Base-by-base conservation (phyloP, 768 basidiomycete genomes). In the Tricholomella constricta region DNA sequence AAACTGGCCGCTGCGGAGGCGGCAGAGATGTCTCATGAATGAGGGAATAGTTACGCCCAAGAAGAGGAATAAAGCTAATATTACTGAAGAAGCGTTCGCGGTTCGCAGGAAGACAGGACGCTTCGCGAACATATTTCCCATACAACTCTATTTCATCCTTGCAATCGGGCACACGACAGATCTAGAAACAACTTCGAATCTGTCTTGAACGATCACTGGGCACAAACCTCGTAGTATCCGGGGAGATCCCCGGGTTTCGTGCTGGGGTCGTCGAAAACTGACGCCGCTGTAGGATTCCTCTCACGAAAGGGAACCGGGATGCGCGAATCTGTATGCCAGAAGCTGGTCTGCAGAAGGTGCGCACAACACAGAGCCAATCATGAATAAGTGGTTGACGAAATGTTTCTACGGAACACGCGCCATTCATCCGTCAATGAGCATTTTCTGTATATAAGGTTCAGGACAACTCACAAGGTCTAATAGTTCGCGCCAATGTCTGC, bases 351-450 rank as follows among this genome's bases (percentile, higher is more conserved):
- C 6, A 4, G 43, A 44, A 31, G 29, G 43, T 9, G 14, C 40
- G 43, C 50, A 44, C 44, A 44, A 47, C 55, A 17, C 12, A 6
- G 27, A 26, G 37, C 43, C 38, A 57, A 57, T 50, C 48, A 32
- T 23, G 7, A 26, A 27, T 12, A 37, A 42, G 51, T 19, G 2
- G 52, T 57, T 49, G 19, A 6, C n/a, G 37, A 45, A 26, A 45
- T n/a, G 8, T 6, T 48, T 49, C 23, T 36, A 40, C 20, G 22
- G 15, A 23, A 34, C 4, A 6, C 29, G n/a, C 29, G 48, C 12
- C 27, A 20, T 25, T 15, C 34, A 12, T 37, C 34, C 34, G 20
- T 29, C 35, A 46, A 17, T 26, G 12, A 29, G 34, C 19, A 7
- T 20, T 46, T 34, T 35, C 34, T 46, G 4, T 46, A 35, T 17